Conservation (phyloP, 352 stramenopile species). For the Globisporangium carolinianum region DNA sequence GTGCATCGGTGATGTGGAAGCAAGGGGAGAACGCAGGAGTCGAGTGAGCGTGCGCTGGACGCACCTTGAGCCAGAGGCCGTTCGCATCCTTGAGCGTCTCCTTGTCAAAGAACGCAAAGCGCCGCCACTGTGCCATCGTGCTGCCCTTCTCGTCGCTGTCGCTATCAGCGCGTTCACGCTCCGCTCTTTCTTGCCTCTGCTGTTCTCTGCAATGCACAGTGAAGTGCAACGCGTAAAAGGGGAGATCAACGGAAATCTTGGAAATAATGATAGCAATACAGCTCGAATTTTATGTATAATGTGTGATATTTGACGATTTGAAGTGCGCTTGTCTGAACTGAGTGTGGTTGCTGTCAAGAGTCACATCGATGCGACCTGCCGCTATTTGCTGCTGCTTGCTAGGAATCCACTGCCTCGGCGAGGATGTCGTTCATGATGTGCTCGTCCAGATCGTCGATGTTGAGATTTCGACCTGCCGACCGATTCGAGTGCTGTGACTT, state of each 20-base stretch:
- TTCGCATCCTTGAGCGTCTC: constrained; percentile 80
- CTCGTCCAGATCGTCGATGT: constrained; percentile 57
- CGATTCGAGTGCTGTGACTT: constrained; percentile 9
- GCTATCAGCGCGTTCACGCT: too few species aligned
- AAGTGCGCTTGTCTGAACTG: not conserved
- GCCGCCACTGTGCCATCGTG: constrained; percentile 81
- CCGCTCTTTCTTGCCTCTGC: too few species aligned
- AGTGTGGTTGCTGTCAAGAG: too few species aligned
- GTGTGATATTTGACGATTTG: not conserved
- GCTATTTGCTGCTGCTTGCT: not conserved
- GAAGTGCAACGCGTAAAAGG: not conserved
- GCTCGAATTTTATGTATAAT: too few species aligned
- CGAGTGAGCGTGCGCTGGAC: not conserved
- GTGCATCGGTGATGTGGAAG: not conserved
- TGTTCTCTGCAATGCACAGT: not conserved
- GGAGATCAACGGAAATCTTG: not conserved
- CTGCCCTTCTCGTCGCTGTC: constrained; percentile 1
- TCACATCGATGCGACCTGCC: not conserved
- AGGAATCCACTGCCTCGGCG: constrained; percentile 14
- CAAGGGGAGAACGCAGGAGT: not conserved
- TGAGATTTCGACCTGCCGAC: constrained; percentile 19
- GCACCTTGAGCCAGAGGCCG: constrained; percentile 81
- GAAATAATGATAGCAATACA: too few species aligned
- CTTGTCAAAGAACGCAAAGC: constrained; percentile 88
- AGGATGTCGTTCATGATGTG: constrained; percentile 64